Conservation (phyloP, 176 grass and related monocot genomes). For the Areca catechu region DNA sequence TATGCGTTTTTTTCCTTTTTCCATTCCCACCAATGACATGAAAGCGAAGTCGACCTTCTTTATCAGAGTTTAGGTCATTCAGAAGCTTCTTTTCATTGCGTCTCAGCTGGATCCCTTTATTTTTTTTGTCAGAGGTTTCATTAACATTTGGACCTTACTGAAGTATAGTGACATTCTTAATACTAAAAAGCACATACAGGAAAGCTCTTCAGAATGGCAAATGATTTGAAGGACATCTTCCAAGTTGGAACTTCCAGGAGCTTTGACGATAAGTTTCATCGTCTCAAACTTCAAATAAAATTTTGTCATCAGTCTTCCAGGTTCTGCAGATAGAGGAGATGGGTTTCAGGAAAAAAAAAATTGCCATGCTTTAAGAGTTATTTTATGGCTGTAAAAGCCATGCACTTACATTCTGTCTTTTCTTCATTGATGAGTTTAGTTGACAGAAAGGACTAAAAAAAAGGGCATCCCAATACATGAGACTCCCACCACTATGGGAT, state of each 20-base stretch:
- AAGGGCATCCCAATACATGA: too few species aligned
- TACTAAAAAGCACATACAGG: conserved; percentile 53
- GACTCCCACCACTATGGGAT: too few species aligned
- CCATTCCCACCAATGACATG: conserved; percentile 72
- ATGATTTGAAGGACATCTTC: conserved; percentile 83
- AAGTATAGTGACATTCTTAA: not conserved
- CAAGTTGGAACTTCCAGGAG: conserved; percentile 66
- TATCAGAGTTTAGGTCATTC: conserved; percentile 84
- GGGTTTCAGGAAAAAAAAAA: conserved; percentile 5
- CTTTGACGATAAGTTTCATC: conserved; percentile 92
- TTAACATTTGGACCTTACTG: too few species aligned
- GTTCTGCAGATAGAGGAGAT: conserved; percentile 44
- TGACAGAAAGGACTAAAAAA: too few species aligned
- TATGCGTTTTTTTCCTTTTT: conserved; percentile 86
- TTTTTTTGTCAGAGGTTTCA: not conserved
- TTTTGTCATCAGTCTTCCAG: conserved; percentile 91
- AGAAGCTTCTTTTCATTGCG: conserved; percentile 86
- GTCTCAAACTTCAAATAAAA: conserved; percentile 94
- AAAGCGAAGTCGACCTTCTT: conserved; percentile 67
- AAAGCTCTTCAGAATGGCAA: conserved; percentile 72
- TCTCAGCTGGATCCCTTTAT: conserved; percentile 88
- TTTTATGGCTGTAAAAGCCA: too few species aligned
- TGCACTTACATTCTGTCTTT: too few species aligned
- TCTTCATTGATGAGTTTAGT: too few species aligned
- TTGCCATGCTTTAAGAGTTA: too few species aligned